These are phyloP conservation scores for Isoetes taiwanensis DNA, from an alignment of 75 land plant species.

Conservation along the genomic window DNA sequence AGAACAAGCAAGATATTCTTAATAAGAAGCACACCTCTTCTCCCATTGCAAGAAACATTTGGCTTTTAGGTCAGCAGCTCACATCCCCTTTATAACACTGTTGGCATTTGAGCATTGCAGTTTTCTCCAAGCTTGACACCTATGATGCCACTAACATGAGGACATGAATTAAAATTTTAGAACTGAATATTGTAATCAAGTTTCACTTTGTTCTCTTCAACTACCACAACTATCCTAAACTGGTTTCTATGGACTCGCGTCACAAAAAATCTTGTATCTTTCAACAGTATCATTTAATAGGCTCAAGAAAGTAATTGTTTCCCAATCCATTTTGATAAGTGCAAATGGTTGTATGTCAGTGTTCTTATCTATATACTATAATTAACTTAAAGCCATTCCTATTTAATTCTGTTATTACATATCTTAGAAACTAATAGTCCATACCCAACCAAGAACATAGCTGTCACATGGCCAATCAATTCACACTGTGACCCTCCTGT, in stretches of 20 bases:
- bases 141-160: constrained; percentile 9
- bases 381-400: no score
- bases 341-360: neutral
- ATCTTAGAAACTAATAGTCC: no score
- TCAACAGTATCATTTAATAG: constrained; percentile 93
- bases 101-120: constrained; percentile 45
- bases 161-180: neutral
- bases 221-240: constrained; percentile 85
- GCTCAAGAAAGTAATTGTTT: constrained; percentile 85
- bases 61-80: constrained; percentile 92
- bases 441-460: no score
- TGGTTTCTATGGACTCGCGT: constrained; percentile 80
- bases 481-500: no score
- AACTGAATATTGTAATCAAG: neutral
- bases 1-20: neutral
- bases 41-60: constrained; percentile 96
- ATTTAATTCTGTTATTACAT: no score
- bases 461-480: no score
- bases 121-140: constrained; percentile 97
- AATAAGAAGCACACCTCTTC: constrained; percentile 44
- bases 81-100: constrained; percentile 56
- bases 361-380: no score
- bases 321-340: constrained; percentile 74
- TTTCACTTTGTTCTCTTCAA: constrained; percentile 85
- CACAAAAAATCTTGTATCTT: constrained; percentile 77